Percentiles rank a stretch among this genome's conserved stretches.
Conservation (phyloP, 1,284 basidiomycete species). For the Vanrija sp. region DNA sequence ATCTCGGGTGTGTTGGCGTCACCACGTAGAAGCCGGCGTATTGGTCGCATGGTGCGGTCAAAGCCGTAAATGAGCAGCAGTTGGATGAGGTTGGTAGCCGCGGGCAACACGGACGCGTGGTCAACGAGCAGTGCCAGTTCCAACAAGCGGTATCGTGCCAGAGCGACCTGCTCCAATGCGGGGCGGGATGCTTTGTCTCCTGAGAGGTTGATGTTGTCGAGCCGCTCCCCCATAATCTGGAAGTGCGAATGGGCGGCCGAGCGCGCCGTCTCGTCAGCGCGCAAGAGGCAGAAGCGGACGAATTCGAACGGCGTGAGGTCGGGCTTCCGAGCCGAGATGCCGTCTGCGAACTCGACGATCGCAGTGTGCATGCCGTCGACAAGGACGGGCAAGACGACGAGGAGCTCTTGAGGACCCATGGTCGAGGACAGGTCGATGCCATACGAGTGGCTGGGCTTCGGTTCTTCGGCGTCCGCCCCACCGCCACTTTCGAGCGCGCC, state of each 20-base stretch:
- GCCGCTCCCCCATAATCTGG: not conserved
- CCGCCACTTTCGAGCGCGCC: slow-evolving; percentile 1
- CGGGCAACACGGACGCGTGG: slow-evolving; percentile 4
- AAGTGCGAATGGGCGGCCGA: not conserved
- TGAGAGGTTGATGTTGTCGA: slow-evolving; percentile 18
- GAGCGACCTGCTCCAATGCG: slow-evolving; percentile 42
- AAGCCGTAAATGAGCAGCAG: slow-evolving; percentile 59
- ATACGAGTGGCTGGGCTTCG: slow-evolving; percentile 6
- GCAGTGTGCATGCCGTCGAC: slow-evolving; percentile 21
- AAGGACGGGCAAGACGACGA: slow-evolving; percentile 25
- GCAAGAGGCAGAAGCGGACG: slow-evolving; percentile 18
- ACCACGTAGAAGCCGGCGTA: slow-evolving; percentile 42
- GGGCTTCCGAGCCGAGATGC: not conserved
- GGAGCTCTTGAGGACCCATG: slow-evolving; percentile 20
- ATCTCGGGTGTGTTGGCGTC: slow-evolving; percentile 46
- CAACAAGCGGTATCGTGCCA: slow-evolving; percentile 60
- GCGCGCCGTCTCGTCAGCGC: not conserved
- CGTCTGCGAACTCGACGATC: slow-evolving; percentile 15
- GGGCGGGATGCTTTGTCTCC: slow-evolving; percentile 7
- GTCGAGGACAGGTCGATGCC: slow-evolving; percentile 19
- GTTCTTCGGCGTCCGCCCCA: not conserved
- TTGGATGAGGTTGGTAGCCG: slow-evolving; percentile 51
- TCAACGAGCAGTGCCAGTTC: slow-evolving; percentile 51
- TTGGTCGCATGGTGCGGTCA: slow-evolving; percentile 52
- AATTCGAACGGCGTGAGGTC: slow-evolving; percentile 19